These are phyloP conservation scores for Magnusiomyces sp. DNA, from an alignment of 1,139 yeast species.

Conservation along the genomic window DNA sequence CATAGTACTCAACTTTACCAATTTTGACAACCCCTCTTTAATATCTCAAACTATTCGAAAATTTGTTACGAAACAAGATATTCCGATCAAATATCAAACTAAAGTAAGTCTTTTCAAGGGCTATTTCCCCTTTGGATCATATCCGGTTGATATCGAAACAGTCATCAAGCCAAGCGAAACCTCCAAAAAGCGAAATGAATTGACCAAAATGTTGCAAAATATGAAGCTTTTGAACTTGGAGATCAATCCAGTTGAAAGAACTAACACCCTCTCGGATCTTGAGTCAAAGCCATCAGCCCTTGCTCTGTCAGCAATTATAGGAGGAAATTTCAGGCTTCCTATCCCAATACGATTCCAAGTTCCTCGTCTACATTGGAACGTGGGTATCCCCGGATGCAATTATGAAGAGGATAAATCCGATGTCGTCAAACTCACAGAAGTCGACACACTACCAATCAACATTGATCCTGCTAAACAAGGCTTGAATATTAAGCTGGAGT, in stretches of 20 bases:
- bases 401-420: slow-evolving; percentile 6
- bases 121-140: slow-evolving; percentile 18
- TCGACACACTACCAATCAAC: slow-evolving; percentile 17
- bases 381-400: slow-evolving; percentile 22
- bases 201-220: background rate
- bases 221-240: background rate
- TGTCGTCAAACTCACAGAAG: slow-evolving; percentile 16
- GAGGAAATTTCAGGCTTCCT: slow-evolving; percentile 16
- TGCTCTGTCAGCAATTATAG: slow-evolving; percentile 12
- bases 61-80: slow-evolving; percentile 17
- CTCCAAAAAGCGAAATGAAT: background rate
- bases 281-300: background rate
- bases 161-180: slow-evolving; percentile 2
- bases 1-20: slow-evolving; percentile 19
- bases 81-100: slow-evolving; percentile 18
- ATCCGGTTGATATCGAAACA: slow-evolving; percentile 17
- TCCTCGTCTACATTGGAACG: slow-evolving; percentile 21
- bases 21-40: slow-evolving; percentile 21
- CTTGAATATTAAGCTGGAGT: background rate
- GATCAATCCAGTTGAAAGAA: background rate
- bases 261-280: background rate
- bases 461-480: slow-evolving; percentile 14
- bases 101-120: slow-evolving; percentile 18
- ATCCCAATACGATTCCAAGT: slow-evolving; percentile 14
- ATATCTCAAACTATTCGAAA: slow-evolving; percentile 19